Conservation (phyloP, 768 basidiomycete species). For the Epithele typhae region DNA sequence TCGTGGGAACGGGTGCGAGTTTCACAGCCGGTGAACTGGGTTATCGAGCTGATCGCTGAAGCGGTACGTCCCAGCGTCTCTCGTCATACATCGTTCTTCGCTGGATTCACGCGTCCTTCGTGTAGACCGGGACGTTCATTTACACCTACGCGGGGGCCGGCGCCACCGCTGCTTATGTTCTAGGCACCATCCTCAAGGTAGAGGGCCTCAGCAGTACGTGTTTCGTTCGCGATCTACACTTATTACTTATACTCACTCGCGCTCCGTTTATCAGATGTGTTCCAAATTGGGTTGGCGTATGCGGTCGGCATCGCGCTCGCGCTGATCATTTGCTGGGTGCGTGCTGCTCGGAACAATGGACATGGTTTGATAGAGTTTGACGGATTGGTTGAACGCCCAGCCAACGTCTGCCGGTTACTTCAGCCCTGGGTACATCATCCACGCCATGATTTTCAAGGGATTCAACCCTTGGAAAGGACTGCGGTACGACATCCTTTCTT, state of each 20-base stretch:
- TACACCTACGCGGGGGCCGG: constrained; percentile 28
- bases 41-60: constrained; percentile 28
- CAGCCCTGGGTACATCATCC: constrained; percentile 54
- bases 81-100: too few relatives aligned
- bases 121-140: constrained; percentile 23
- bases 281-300: constrained; percentile 34
- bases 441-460: constrained; percentile 47
- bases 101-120: not conserved
- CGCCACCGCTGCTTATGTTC: constrained; percentile 26
- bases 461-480: constrained; percentile 49
- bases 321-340: constrained; percentile 21
- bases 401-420: constrained; percentile 37
- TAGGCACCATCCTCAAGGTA: constrained; percentile 23
- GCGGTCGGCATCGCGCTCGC: constrained; percentile 36
- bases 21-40: constrained; percentile 22
- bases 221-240: not conserved
- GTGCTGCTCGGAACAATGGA: too few relatives aligned
- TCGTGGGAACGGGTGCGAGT: constrained; percentile 23
- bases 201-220: constrained; percentile 29
- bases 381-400: not conserved
- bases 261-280: constrained; percentile 19
- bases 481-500: constrained; percentile 29
- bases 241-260: not conserved
- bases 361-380: not conserved
- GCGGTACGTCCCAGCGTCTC: constrained; percentile 15